phyloP scores from a whole-genome alignment of 192 early-diverging fungal genomes.

The Backusella morwellensis region DNA sequence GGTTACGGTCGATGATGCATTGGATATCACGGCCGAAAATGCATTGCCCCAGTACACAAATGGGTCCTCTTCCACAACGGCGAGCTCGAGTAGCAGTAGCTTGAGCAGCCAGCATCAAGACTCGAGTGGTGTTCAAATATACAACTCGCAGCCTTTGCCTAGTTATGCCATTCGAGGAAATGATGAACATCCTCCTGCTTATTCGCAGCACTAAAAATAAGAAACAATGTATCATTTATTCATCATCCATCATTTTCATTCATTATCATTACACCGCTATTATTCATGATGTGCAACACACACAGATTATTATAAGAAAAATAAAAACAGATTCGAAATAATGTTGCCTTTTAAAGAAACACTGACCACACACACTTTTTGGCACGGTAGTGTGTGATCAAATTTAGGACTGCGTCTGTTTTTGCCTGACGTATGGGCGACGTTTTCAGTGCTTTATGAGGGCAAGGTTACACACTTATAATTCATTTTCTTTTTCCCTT shows the following conservation, averaged over 20 bases:
- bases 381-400: not conserved
- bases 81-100: not conserved
- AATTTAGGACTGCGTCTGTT: not conserved
- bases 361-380: no score
- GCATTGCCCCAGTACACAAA: not conserved
- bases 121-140: not conserved
- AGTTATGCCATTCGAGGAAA: not conserved
- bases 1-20: slow-evolving; percentile 29
- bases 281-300: no score
- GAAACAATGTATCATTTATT: no score
- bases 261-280: no score
- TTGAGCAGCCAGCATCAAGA: not conserved
- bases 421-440: no score
- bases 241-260: no score
- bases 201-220: not conserved
- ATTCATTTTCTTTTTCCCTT: not conserved
- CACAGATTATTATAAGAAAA: no score
- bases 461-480: no score
- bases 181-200: not conserved
- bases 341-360: no score
- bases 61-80: not conserved
- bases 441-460: no score
- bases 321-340: no score
- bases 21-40: slow-evolving; percentile 13
- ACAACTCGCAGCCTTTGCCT: not conserved